Evolutionary conservation across 495 filamentous ascomycete species (phyloP).

Genomic region (Daldinia vernicosa): DNA sequence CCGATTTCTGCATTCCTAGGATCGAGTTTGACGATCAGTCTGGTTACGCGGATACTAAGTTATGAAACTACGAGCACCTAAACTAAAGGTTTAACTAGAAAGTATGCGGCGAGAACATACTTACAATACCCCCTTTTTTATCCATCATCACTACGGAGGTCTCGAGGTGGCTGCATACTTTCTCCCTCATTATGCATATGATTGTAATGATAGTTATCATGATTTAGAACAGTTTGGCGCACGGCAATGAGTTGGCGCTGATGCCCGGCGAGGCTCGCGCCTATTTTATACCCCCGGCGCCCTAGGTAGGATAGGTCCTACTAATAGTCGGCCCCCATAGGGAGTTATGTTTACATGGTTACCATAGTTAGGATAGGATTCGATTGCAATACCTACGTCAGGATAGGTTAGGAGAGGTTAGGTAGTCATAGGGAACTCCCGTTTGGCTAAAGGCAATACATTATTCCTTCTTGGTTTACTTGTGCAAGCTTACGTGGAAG

Average conservation of each 20-base stretch:
- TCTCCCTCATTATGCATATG: constrained; percentile 6
- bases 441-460: not conserved
- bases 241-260: constrained; percentile 10
- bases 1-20: constrained; percentile 4
- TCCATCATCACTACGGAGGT: not conserved
- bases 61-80: constrained; percentile 5
- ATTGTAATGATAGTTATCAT: constrained; percentile 28
- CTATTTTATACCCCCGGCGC: constrained; percentile 30
- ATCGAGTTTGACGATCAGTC: constrained; percentile 26
- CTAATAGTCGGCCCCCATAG: not conserved
- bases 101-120: not conserved
- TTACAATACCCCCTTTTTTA: not conserved
- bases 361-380: not conserved
- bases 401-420: not conserved
- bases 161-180: not conserved
- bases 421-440: not conserved
- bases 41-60: constrained; percentile 27
- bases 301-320: constrained; percentile 3
- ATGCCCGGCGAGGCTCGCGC: constrained; percentile 31
- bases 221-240: constrained; percentile 32
- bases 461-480: not conserved
- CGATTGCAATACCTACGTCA: not conserved
- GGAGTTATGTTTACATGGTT: not conserved
- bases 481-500: not conserved
- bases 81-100: not conserved